Evolutionary conservation across 176 grass and related monocot genomes (phyloP), one percentile per base, ranked within the genome.

Genomic region (Triticum turgidum): DNA sequence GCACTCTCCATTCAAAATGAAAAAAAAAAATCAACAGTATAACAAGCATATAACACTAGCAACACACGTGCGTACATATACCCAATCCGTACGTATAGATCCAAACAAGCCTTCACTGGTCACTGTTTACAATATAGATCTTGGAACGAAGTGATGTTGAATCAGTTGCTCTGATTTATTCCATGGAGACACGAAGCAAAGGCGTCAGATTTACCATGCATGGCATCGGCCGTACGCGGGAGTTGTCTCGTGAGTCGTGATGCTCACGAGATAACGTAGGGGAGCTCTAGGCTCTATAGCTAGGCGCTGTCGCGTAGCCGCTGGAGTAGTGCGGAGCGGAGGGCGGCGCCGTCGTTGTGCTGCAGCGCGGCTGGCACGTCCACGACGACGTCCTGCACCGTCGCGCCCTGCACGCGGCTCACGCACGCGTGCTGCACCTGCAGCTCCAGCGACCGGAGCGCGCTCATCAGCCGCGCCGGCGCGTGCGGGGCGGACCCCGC

Each of bases 331-430:
- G 82, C 83, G 11, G 80, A 52, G 24, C 88, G 89, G 61, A 97
- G 68, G 22, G 72, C 14, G 6, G 24, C 72, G 76, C 27, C 65
- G 61, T 81, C 78, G 21, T 83, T 71, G 79, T 88, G 87, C 69
- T 81, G 84, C 18, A 86, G 32, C 69, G 62, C 32, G 25, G 66
- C 47, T 13, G 94, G 87, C 70, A 92, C 90, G 66, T 85, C 88
- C 35, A 92, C 89, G 6, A 90, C 76, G 30, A 89, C 86, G 33
- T 97, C 91, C 81, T 94, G 92, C 70, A 97, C 89, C 9, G 90
- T 88, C n/a, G 85, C 11, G 39, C 88, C 92, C 41, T 83, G 87
- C 79, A 90, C 52, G 62, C 87, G 84, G 52, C 68, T 82, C 11
- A 97, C 69, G 76, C 87, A 88, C 11, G 92, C 91, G 86, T 94